Base-by-base conservation (phyloP, 768 basidiomycete genomes). In the Lactarius indigo region DNA sequence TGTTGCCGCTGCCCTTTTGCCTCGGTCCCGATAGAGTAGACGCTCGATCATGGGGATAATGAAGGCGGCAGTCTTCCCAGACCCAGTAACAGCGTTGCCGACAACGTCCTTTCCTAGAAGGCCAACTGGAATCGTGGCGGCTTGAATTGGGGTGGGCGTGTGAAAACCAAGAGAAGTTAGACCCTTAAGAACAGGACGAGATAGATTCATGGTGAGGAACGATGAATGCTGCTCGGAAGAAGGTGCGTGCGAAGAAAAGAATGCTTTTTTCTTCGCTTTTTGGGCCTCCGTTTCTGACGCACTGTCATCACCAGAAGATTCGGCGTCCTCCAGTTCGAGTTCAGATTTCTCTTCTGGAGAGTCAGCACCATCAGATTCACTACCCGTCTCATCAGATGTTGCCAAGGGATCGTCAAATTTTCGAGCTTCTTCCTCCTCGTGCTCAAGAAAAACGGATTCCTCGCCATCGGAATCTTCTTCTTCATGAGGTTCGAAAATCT, bases 21-120 rank as follows among this genome's bases (percentile, higher is more conserved):
- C 90, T 70, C 91, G 89, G 69, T 98, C 95, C 63, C 97, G 85
- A 74, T 96, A 98, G 62, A 96, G 77, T 35, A 99, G 81, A 64
- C 97, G 89, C 76, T 99, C 97, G 59, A 96, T 77, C 79, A 96
- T 90, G 47, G 97, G 97, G 66, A 98, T 88, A 73, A 91, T 89
- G 78, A 98, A 99, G 2, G 97, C 97, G 12, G 94, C 96, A 1
- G 97, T 99, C 81, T 99, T 99, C 66, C 97, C 97, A 5, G 95
- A 97, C 68, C 97, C 97, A 20, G 97, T 99, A 20, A 96, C 92
- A 23, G 97, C 96, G 65, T 87, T 90, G 37, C 96, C 97, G 61
- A 99, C 95, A 42, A 99, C 85, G 75, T 99, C 97, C 74, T 97
- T 95, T 59, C 97, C 97, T 28, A 96, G 76, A 23, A 99, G 84